Evolutionary conservation across 2,329 filamentous ascomycete genomes (phyloP), one percentile per base, ranked within the genome.

Genomic region (Anisogramma anomala): DNA sequence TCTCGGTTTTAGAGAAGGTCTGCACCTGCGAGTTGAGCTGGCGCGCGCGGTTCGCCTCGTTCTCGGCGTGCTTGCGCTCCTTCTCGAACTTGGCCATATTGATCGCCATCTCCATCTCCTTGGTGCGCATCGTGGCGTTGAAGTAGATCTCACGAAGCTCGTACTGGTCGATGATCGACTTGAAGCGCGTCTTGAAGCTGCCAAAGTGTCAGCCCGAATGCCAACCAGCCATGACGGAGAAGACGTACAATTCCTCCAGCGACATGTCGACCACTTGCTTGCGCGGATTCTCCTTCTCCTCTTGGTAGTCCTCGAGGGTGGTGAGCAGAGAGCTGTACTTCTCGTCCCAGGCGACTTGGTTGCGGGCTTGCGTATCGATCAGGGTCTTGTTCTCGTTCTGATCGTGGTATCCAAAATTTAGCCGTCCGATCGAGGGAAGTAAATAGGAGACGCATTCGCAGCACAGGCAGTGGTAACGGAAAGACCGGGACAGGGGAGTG

Each of bases 121-220:
- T 96, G 48, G 85, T 88, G 48, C 89, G 84, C 62, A 98, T 79
- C 27, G 93, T 71, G 18, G 86, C 84, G 58, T 93, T 84, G 59
- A 94, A 96, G 57, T 96, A 88, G 39, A 95, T 69, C 59, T 98
- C 91, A 36, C 91, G 84, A 45, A 94, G 72, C 63, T 98, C 91
- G 60, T 94, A 96, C 62, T 96, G 91, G 50, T 98, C 91, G 54
- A 94, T 83, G 54, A 98, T 80, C 0, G 87, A 94, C 60, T 94
- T 95, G 67, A 91, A 91, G n/a, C 79, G 75, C 38, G 82, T 73
- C 58, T 88, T 91, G 58, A 83, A 82, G 46, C 87, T 86, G 54
- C 69, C 32, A 71, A 57, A 47, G 48, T 56, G 50, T 41, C 39
- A 47, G 23, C 41, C 40, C 39, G 49, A 46, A 46, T 27, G 3